Evolutionary conservation across 225 moss, liverwort and hornwort genomes (phyloP).

Genomic region (Rhytidiadelphus loreus): DNA sequence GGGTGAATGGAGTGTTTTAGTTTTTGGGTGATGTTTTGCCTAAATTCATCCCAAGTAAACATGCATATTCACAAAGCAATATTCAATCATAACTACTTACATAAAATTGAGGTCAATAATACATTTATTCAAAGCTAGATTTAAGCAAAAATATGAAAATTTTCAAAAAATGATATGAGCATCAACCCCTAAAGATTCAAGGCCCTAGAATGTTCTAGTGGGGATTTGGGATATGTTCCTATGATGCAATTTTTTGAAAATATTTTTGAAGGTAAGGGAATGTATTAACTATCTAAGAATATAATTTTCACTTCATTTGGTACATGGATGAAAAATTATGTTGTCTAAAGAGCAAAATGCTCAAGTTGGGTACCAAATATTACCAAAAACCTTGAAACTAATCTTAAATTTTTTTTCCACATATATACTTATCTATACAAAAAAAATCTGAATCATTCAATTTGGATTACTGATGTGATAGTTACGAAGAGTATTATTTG

Average conservation of each 20-base stretch:
- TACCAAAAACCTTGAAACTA: no score
- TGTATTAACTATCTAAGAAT: not conserved
- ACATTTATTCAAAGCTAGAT: not conserved
- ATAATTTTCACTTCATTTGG: not conserved
- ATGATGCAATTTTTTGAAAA: not conserved
- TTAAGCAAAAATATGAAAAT: not conserved
- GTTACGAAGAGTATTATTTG: not conserved
- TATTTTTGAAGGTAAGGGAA: not conserved
- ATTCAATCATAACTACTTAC: not conserved
- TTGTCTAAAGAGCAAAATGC: rapidly evolving
- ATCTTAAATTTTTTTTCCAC: no score
- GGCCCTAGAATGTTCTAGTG: not conserved
- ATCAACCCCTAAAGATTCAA: not conserved
- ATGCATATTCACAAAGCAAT: not conserved
- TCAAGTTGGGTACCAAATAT: no score
- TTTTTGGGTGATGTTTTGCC: not conserved
- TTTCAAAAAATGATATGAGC: not conserved
- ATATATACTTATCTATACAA: no score
- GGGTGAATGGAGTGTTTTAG: not conserved
- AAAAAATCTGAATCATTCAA: not conserved
- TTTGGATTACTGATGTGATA: not conserved
- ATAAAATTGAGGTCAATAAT: not conserved
- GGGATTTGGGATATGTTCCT: rapidly evolving
- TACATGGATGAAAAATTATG: not conserved
- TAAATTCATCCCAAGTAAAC: not conserved